Percentiles rank a stretch among this genome's conserved stretches.
phyloP scores from a whole-genome alignment of 2,329 filamentous ascomycete species.

The Hymenoscyphus repandus region DNA sequence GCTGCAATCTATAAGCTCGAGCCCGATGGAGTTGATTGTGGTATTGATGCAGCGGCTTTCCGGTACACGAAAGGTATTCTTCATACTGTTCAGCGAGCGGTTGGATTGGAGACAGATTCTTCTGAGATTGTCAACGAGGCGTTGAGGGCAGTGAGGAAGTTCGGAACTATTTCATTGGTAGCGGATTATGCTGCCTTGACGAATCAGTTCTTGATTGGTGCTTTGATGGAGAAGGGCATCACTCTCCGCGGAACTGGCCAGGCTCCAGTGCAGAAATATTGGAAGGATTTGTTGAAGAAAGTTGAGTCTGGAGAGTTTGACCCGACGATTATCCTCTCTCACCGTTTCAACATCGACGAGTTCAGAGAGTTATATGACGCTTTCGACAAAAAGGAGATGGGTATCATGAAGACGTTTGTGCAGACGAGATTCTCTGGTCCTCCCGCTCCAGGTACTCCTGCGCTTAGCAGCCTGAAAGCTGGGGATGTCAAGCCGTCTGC shows the following conservation, averaged over 20 bases:
- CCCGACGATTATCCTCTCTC: slow-evolving; percentile 73
- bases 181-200: slow-evolving; percentile 42
- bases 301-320: slow-evolving; percentile 67
- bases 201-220: slow-evolving; percentile 62
- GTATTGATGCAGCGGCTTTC: slow-evolving; percentile 59
- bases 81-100: slow-evolving; percentile 49
- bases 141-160: slow-evolving; percentile 46
- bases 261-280: slow-evolving; percentile 69
- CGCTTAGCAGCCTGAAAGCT: slow-evolving; percentile 38
- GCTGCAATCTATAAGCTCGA: slow-evolving; percentile 54
- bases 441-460: slow-evolving; percentile 43
- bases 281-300: slow-evolving; percentile 64
- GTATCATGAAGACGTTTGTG: slow-evolving; percentile 75
- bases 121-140: slow-evolving; percentile 53
- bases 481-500: slow-evolving; percentile 13
- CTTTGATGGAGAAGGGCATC: slow-evolving; percentile 60
- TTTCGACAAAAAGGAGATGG: slow-evolving; percentile 57
- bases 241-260: slow-evolving; percentile 60
- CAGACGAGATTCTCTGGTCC: slow-evolving; percentile 53
- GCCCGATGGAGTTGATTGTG: slow-evolving; percentile 54
- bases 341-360: slow-evolving; percentile 71
- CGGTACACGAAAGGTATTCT: slow-evolving; percentile 56
- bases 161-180: slow-evolving; percentile 54
- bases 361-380: slow-evolving; percentile 58
- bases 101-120: slow-evolving; percentile 58